phyloP scores from a whole-genome alignment of 1,284 basidiomycete genomes.

The Coniferiporia weirii region DNA sequence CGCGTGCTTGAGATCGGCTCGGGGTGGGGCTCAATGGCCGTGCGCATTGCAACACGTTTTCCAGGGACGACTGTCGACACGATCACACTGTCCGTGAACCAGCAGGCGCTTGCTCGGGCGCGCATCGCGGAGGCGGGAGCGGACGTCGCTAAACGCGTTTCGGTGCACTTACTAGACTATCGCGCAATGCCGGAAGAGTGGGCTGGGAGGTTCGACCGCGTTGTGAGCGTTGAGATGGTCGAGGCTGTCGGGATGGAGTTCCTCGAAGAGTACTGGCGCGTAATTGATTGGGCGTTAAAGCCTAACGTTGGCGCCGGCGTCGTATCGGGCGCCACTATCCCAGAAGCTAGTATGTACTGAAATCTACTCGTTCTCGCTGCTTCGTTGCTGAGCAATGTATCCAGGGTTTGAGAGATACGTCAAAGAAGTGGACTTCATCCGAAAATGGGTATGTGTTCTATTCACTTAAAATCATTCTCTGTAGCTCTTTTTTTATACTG shows the following conservation, averaged over 20 bases:
- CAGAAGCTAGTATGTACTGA: slow-evolving; percentile 56
- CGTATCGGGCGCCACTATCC: slow-evolving; percentile 77
- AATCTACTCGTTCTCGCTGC: neutral
- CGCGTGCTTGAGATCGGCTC: slow-evolving; percentile 77
- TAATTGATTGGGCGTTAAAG: slow-evolving; percentile 70
- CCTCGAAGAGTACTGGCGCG: slow-evolving; percentile 59
- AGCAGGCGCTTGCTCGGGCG: slow-evolving; percentile 59
- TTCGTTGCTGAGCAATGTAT: neutral
- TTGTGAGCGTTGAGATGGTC: slow-evolving; percentile 78
- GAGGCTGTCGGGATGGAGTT: slow-evolving; percentile 73
- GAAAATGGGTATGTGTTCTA: slow-evolving; percentile 58
- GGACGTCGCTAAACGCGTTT: slow-evolving; percentile 32
- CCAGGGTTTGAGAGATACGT: slow-evolving; percentile 54
- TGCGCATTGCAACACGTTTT: slow-evolving; percentile 50
- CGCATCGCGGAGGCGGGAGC: slow-evolving; percentile 40
- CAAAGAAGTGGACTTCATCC: slow-evolving; percentile 69
- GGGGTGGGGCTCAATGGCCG: slow-evolving; percentile 77
- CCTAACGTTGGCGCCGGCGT: slow-evolving; percentile 57
- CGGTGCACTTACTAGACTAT: slow-evolving; percentile 77
- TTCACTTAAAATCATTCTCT: neutral
- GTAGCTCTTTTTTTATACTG: slow-evolving; percentile 3
- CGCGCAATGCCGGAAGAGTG: slow-evolving; percentile 57
- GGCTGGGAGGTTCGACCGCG: slow-evolving; percentile 61
- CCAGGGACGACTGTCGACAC: slow-evolving; percentile 66
- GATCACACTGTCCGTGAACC: slow-evolving; percentile 69